A percentile compares a stretch with the other conserved stretches of the same genome.
Evolutionary conservation across 176 grass and related monocot genomes (phyloP).

Genomic region (Ensete ventricosum): DNA sequence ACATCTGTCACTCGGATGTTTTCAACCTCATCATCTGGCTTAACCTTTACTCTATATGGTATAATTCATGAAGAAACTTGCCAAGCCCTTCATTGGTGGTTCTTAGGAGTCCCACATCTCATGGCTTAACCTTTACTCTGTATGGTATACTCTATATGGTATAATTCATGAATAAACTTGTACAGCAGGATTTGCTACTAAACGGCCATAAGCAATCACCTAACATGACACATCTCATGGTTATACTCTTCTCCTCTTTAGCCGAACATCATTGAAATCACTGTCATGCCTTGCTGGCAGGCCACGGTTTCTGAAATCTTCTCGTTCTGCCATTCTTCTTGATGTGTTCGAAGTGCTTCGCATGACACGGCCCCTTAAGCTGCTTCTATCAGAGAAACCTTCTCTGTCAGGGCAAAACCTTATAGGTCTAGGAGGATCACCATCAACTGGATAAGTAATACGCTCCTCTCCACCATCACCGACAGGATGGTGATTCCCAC

Average conservation of each 20-base stretch:
- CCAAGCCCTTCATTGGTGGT: no score
- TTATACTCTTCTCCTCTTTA: background rate
- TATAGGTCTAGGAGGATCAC: background rate
- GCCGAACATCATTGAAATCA: background rate
- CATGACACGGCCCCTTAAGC: background rate
- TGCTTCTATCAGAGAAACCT: background rate
- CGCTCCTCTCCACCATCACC: background rate
- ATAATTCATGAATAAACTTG: no score
- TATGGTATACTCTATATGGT: no score
- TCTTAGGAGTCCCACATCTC: no score
- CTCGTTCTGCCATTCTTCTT: background rate
- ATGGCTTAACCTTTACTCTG: no score
- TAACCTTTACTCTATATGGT: no score
- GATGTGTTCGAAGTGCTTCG: background rate
- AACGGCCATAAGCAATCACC: background rate
- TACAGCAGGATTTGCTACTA: background rate
- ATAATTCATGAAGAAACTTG: no score
- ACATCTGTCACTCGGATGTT: no score
- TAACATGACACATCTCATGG: background rate
- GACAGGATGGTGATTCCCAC: background rate
- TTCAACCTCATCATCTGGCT: no score
- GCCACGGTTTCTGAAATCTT: background rate
- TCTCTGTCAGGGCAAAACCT: background rate
- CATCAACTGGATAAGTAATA: background rate
- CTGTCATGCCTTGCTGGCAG: background rate